These are phyloP conservation scores for Ceratocystis ficicola DNA, from an alignment of 2,329 filamentous ascomycete species.

Conservation along the genomic window DNA sequence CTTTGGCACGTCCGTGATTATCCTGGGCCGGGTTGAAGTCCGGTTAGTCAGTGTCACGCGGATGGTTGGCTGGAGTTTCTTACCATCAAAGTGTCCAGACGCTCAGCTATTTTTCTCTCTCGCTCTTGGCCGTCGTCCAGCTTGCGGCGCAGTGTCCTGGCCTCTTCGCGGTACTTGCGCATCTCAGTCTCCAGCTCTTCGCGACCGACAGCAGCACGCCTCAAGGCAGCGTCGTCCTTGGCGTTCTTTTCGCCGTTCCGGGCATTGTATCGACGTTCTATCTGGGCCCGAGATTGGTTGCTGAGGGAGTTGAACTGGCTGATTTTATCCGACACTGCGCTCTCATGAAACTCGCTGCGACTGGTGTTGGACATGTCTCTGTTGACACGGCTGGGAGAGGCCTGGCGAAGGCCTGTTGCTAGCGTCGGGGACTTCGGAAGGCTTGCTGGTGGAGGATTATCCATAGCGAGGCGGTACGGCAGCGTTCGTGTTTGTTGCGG, in stretches of 20 bases:
- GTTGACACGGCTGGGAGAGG: conserved; percentile 54
- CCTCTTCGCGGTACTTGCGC: conserved; percentile 51
- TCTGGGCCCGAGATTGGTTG: conserved; percentile 42
- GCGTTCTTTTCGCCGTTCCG: background rate
- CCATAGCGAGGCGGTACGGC: background rate
- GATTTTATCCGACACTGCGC: conserved; percentile 54
- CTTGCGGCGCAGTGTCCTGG: conserved; percentile 42
- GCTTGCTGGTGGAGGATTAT: background rate
- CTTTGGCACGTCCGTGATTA: conserved; percentile 57
- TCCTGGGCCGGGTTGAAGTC: conserved; percentile 37
- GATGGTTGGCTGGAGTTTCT: conserved; percentile 26
- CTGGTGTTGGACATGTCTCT: conserved; percentile 31
- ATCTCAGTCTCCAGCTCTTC: conserved; percentile 62
- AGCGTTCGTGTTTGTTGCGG: background rate
- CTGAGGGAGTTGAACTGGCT: conserved; percentile 61
- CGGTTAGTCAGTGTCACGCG: conserved; percentile 6
- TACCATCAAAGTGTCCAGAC: conserved; percentile 59
- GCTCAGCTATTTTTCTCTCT: conserved; percentile 53
- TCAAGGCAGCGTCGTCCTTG: conserved; percentile 45
- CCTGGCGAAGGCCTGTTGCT: conserved; percentile 36
- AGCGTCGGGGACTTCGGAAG: background rate
- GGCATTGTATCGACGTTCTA: conserved; percentile 36
- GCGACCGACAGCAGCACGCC: conserved; percentile 53
- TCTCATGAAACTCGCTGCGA: conserved; percentile 38
- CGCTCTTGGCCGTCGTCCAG: conserved; percentile 53